These are phyloP conservation scores for Chlorociboria aeruginascens DNA, from an alignment of 495 filamentous ascomycete species.

Conservation along the genomic window DNA sequence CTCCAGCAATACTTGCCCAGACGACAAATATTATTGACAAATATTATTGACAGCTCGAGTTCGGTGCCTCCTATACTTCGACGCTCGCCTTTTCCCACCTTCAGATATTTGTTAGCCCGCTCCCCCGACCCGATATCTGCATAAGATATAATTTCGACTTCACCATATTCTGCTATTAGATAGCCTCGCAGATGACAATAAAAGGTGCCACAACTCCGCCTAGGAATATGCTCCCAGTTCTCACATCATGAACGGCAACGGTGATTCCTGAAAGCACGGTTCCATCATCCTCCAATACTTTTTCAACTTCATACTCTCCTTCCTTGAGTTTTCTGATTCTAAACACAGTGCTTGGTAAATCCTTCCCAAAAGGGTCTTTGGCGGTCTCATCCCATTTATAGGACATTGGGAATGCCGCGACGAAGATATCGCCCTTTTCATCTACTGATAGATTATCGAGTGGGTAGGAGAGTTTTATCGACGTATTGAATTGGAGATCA, in stretches of 20 bases:
- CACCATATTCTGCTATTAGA: too few relatives aligned
- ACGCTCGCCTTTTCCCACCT: too few relatives aligned
- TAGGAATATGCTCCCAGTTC: conserved; percentile 17
- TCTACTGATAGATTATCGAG: conserved; percentile 31
- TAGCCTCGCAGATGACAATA: too few relatives aligned
- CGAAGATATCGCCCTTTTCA: conserved; percentile 25
- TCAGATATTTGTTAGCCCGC: too few relatives aligned
- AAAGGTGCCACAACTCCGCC: conserved; percentile 1
- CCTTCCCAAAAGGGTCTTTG: conserved; percentile 1
- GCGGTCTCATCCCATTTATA: conserved; percentile 1
- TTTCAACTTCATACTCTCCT: too few relatives aligned
- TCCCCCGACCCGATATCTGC: too few relatives aligned
- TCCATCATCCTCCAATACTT: conserved; percentile 16
- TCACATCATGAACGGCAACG: conserved; percentile 16
- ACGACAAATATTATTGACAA: too few relatives aligned
- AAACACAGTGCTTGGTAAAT: conserved; percentile 7
- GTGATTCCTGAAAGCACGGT: conserved; percentile 16
- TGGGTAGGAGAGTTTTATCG: conserved; percentile 19
- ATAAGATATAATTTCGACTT: too few relatives aligned
- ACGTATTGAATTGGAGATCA: background rate
- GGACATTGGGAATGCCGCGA: conserved; percentile 20
- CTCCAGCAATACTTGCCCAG: too few relatives aligned
- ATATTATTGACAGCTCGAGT: too few relatives aligned
- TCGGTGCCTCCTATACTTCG: too few relatives aligned
- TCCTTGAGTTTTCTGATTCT: background rate